phyloP scores from a whole-genome alignment of 371 early-diverging fungal genomes.

The Apophysomyces ossiformis region DNA sequence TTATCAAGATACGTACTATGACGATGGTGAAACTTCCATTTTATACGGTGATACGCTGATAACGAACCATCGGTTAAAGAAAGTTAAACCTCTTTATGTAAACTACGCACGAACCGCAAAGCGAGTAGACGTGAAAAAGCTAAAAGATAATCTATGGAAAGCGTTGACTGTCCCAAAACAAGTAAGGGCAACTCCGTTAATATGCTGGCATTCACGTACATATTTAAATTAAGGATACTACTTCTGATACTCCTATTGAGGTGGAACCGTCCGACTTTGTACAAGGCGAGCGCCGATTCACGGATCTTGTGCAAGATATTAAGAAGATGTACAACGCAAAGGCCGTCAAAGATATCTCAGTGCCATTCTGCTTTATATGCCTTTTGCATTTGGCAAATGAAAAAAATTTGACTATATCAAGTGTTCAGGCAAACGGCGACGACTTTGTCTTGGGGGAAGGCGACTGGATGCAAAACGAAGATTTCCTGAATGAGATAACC shows the following conservation, averaged over 20 bases:
- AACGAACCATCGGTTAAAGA: constrained; percentile 52
- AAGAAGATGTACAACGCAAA: constrained; percentile 76
- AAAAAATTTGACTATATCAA: constrained; percentile 63
- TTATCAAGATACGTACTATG: constrained; percentile 33
- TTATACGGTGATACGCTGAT: constrained; percentile 46
- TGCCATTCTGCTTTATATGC: constrained; percentile 96
- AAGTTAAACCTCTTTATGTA: constrained; percentile 74
- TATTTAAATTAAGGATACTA: not conserved
- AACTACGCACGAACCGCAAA: constrained; percentile 90
- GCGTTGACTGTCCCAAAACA: constrained; percentile 28
- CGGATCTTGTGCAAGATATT: constrained; percentile 71
- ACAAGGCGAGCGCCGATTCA: constrained; percentile 68
- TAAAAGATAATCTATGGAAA: constrained; percentile 96
- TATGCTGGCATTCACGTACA: no score
- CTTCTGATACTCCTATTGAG: not conserved
- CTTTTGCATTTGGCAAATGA: constrained; percentile 96
- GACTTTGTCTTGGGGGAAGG: constrained; percentile 49
- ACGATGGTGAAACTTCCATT: constrained; percentile 27
- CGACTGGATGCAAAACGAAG: constrained; percentile 30
- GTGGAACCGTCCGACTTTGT: constrained; percentile 30
- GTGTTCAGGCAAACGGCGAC: constrained; percentile 22
- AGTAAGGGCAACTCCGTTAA: not conserved
- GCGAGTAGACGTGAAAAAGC: constrained; percentile 90
- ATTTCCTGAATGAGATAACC: constrained; percentile 39
- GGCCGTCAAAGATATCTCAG: constrained; percentile 86